Evolutionary conservation across 257 asterid genomes (phyloP), one percentile per base, ranked within the genome.

Genomic region (Avicennia marina): DNA sequence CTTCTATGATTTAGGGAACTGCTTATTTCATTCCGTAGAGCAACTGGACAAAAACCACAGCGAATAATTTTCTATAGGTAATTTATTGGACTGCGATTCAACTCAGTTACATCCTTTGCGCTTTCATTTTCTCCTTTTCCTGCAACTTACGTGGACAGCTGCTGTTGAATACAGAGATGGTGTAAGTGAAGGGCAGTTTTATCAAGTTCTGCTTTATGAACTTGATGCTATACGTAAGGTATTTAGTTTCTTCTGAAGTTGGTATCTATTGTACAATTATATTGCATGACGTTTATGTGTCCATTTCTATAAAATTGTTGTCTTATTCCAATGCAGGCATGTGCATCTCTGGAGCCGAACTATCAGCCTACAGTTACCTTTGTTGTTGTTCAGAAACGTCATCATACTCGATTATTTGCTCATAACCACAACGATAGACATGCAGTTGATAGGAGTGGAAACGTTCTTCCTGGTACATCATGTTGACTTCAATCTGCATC

Each of bases 141-240:
- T 31, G 13, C 45, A 53, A 63, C 56, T 50, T 41, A 24, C 39
- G 21, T n/a, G n/a, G n/a, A n/a, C n/a, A n/a, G 24, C 20, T 34
- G 16, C 54, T 44, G 7, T 39, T 50, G 2, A 58, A 13, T 65
- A 24, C 72, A 91, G 97, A 68, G 98, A 91, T 74, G 97, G 98
- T 11, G 98, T 91, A 1, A 91, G 98, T 44, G 98, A 91, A 64
- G 98, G 98, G 7, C 98, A 91, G 53, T 91, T 91, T 65, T 89
- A 91, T 61, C 98, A 91, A 75, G 95, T 91, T 19, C 62, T 91
- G 64, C 95, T 91, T 24, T 81, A 73, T 61, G 98, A 91, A 65
- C 97, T 91, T 13, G 97, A 91, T 71, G 98, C 98, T 1, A 91
- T 91, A 46, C 90, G 97, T 27, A 85, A 81, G 95, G 98, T 89